These are phyloP conservation scores for Sedum album DNA, from an alignment of 164 flowering plant species.

Conservation along the genomic window DNA sequence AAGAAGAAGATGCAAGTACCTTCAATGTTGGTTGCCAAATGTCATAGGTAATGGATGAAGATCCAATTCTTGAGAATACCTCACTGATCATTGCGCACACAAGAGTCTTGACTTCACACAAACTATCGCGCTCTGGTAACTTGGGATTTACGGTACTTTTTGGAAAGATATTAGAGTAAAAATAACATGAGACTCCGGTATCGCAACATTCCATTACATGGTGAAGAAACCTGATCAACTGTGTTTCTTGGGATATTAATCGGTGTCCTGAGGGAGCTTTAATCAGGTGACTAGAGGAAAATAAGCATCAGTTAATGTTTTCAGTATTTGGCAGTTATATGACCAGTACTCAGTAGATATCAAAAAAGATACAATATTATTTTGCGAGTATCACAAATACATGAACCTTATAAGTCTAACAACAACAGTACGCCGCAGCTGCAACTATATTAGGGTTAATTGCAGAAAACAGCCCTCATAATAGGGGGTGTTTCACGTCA, in stretches of 20 bases:
- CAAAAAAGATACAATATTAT: background rate
- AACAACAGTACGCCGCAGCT: background rate
- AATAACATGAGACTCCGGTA: constrained; percentile 19
- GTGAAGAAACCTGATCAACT: constrained; percentile 49
- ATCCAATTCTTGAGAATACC: constrained; percentile 40
- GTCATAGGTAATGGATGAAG: constrained; percentile 47
- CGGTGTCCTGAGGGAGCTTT: constrained; percentile 20
- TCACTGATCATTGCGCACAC: constrained; percentile 62
- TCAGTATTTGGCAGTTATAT: background rate
- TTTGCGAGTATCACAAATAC: background rate
- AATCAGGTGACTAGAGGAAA: constrained; percentile 25
- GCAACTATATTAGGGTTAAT: too few relatives aligned
- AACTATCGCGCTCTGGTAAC: constrained; percentile 17
- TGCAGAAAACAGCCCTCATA: too few relatives aligned
- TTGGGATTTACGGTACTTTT: constrained; percentile 20
- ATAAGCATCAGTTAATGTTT: background rate
- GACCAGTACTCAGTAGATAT: background rate
- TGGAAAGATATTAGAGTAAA: constrained; percentile 21
- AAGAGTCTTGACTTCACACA: constrained; percentile 52
- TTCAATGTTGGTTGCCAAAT: constrained; percentile 59
- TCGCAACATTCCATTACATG: constrained; percentile 34
- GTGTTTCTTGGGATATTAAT: constrained; percentile 29
- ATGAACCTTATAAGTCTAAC: background rate
- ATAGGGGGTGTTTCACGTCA: too few relatives aligned
- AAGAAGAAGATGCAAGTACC: constrained; percentile 28